Base-by-base conservation (phyloP, 2,329 filamentous ascomycete species). In the Penicillium sp. region DNA sequence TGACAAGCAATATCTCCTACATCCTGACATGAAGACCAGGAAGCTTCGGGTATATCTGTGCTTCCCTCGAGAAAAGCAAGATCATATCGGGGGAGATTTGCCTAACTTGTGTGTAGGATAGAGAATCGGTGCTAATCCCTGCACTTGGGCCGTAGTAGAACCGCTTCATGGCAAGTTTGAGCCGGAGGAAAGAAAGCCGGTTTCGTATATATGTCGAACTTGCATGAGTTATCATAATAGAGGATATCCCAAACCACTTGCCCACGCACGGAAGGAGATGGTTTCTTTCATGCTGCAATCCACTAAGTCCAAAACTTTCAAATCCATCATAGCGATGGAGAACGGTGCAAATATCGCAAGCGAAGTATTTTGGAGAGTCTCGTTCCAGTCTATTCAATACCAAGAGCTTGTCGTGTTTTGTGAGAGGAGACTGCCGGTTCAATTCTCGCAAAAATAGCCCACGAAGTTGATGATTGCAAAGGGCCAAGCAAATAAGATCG, bases 61-160 rank as follows among this genome's bases (percentile, higher is more conserved):
- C 59, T 12, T 66, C 51, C 3, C 12, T 35, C n/a, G 59, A 66
- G 33, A 60, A 66, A 19, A 65, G 55, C 35, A 7, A 60, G 13
- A 42, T 49, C 3, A 42, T 53, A 24, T 40, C n/a, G 24, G 45
- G 28, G n/a, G 17, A 22, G 42, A 56, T 35, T 26, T 51, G 17
- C 26, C 9, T 13, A 19, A 65, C 83, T 65, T 86, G 83, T 45
- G 61, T 64, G 47, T 55, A 45, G 12, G 24, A 58, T n/a, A 55
- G 45, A 60, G 53, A 64, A 17, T 55, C 63, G 45, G 58, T 60
- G 26, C 30, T 64, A 5, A 65, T 60, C 4, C 56, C 58, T 53
- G 15, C 50, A 0, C 13, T 15, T 7, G 59, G 38, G 28, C 62
- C 62, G 13, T 58, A 56, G 4, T 42, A 30, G n/a, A 45, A 54